These are phyloP conservation scores for Nakazawaea anatomiae DNA, from an alignment of 805 yeast species.

Conservation along the genomic window DNA sequence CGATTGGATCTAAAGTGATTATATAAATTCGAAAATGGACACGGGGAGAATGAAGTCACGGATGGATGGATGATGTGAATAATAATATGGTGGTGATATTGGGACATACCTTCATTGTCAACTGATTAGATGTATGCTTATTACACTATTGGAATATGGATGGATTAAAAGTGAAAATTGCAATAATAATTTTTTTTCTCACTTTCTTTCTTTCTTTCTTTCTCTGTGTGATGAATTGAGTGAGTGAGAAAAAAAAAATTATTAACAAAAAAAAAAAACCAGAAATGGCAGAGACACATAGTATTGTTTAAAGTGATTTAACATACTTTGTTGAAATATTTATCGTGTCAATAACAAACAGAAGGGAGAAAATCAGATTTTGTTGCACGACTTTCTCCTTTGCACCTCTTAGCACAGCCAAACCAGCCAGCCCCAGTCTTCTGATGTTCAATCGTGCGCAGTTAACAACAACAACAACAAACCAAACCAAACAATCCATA, in stretches of 20 bases:
- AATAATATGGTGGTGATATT: not conserved
- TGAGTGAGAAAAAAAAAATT: too few species aligned
- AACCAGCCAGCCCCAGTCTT: not conserved
- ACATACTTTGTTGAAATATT: not conserved
- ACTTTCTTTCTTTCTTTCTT: not conserved
- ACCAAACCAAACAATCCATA: too few species aligned
- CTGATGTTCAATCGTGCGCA: too few species aligned
- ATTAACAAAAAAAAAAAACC: too few species aligned
- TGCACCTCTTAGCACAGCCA: not conserved
- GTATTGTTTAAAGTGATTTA: not conserved
- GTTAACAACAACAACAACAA: too few species aligned
- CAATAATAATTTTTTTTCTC: not conserved
- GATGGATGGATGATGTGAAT: not conserved
- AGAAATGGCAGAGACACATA: too few species aligned
- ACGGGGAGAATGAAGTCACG: too few species aligned
- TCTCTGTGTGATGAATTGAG: not conserved
- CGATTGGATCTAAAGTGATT: too few species aligned
- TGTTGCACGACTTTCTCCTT: not conserved
- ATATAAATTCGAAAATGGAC: too few species aligned
- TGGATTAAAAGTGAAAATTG: not conserved
- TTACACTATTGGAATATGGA: not conserved
- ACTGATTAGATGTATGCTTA: not conserved
- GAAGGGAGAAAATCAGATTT: too few species aligned
- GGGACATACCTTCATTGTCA: constrained; percentile 8
- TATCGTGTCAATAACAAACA: not conserved